These are phyloP conservation scores for Silene noctiflora DNA, from an alignment of 179 eudicot species.

Conservation along the genomic window DNA sequence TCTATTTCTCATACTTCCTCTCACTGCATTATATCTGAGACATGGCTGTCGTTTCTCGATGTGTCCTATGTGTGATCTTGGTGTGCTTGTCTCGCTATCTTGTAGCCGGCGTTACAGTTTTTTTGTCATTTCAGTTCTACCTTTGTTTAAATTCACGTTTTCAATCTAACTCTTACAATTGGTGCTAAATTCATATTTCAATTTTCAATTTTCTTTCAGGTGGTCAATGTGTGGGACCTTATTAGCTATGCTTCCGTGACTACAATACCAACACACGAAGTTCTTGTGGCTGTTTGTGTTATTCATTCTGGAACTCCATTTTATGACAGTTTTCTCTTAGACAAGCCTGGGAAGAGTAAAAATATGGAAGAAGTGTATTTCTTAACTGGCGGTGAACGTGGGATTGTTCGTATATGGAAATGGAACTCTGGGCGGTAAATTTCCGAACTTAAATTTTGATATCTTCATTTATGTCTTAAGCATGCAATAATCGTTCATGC, in stretches of 20 bases:
- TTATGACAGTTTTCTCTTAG: slow-evolving; percentile 40
- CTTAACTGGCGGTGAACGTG: slow-evolving; percentile 92
- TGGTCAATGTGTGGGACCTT: slow-evolving; percentile 90
- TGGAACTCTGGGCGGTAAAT: slow-evolving; percentile 85
- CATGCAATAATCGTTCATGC: not conserved
- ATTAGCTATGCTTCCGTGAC: slow-evolving; percentile 53
- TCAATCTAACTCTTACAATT: not conserved
- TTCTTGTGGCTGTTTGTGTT: slow-evolving; percentile 71
- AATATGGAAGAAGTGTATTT: slow-evolving; percentile 43
- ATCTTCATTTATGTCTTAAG: not conserved
- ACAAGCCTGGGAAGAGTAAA: slow-evolving; percentile 41
- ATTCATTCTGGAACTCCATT: slow-evolving; percentile 52
- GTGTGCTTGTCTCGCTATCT: not conserved
- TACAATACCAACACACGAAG: slow-evolving; percentile 73
- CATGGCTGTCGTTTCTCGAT: not conserved
- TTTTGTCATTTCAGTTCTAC: not conserved
- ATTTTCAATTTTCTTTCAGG: slow-evolving; percentile 38
- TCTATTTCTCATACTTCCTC: not conserved
- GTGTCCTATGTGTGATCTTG: not conserved
- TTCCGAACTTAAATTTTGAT: slow-evolving; percentile 12
- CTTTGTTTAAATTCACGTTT: not conserved
- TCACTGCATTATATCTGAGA: not conserved
- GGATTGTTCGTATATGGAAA: slow-evolving; percentile 88
- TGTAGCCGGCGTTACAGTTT: not conserved
- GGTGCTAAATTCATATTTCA: not conserved